Evolutionary conservation across 768 basidiomycete genomes (phyloP), one percentile per base, ranked within the genome.

Genomic region (Tylopilus intermedius): DNA sequence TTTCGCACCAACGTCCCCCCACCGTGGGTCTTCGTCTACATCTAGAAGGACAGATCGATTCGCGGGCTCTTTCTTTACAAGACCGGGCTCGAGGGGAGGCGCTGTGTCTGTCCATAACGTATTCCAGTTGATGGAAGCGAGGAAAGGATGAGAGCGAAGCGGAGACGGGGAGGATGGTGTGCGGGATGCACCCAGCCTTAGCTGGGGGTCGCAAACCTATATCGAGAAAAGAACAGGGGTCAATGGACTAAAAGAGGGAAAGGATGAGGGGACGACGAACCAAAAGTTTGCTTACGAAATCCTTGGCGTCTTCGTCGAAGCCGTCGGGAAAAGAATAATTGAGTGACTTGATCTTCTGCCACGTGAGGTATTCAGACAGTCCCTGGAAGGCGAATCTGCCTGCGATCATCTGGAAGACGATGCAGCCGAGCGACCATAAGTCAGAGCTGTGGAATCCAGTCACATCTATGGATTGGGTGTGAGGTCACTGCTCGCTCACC

Each of bases 391-490:
- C 90, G 59, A 94, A 94, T 39, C 81, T 82, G 37, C 94, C 95
- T 11, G 88, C 82, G 47, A 97, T 84, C 77, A 97, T 86, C 68
- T 97, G 94, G 70, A 83, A 98, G 21, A 98, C 70, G 41, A 97
- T 86, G 70, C 95, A 97, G 2, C 94, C 96, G 24, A 96, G 77
- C 5, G 94, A 90, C 95, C 95, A 99, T 9, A 93, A 77, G 69
- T 98, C 96, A 38, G 94, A 90, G 56, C 93, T 94, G 53, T 39
- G 13, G 2, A 47, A 29, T 5, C 2, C 8, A 10, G 39, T 51
- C 35, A 45, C 45, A 14, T 18, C 14, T 27, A 27, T 37, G 39
- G 45, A 42, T 53, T 24, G 30, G 50, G 6, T 49, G 21, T n/a
- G 48, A 27, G 45, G 51, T 8, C 2, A 15, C 3, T 13, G 18